Conservation (phyloP, 1,139 yeast species). For the Yamadazyma spencermartinsiae region DNA sequence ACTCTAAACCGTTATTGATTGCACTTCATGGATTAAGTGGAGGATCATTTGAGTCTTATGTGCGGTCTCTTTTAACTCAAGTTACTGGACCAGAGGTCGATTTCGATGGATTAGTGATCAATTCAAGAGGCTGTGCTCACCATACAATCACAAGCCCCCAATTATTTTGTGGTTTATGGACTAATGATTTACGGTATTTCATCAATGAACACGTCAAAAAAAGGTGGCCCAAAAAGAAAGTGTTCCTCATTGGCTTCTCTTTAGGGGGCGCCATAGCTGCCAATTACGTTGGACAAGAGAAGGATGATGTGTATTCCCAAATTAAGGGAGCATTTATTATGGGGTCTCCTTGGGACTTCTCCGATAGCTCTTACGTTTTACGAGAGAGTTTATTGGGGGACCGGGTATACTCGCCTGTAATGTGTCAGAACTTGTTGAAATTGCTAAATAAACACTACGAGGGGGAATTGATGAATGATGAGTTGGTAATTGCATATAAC, state of each 20-base stretch:
- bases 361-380: conserved; percentile 45
- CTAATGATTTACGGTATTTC: conserved; percentile 58
- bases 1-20: conserved; percentile 51
- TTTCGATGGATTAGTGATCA: conserved; percentile 57
- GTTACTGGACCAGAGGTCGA: conserved; percentile 33
- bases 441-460: conserved; percentile 45
- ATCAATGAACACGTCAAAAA: conserved; percentile 46
- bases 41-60: conserved; percentile 60
- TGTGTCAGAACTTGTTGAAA: conserved; percentile 50
- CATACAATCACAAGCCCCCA: conserved; percentile 60
- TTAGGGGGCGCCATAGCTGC: conserved; percentile 58
- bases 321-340: conserved; percentile 51
- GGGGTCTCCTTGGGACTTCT: conserved; percentile 61
- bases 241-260: conserved; percentile 56
- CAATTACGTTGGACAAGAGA: conserved; percentile 58
- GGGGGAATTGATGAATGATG: conserved; percentile 28
- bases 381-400: conserved; percentile 45
- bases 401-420: conserved; percentile 51
- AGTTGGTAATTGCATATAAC: conserved; percentile 29
- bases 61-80: conserved; percentile 43
- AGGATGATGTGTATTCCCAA: conserved; percentile 30
- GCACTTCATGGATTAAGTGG: conserved; percentile 64
- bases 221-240: conserved; percentile 51
- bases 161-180: conserved; percentile 61
- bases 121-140: conserved; percentile 62